Evolutionary conservation across 129 eudicot genomes (phyloP), one percentile per base, ranked within the genome.

Genomic region (Centella asiatica): DNA sequence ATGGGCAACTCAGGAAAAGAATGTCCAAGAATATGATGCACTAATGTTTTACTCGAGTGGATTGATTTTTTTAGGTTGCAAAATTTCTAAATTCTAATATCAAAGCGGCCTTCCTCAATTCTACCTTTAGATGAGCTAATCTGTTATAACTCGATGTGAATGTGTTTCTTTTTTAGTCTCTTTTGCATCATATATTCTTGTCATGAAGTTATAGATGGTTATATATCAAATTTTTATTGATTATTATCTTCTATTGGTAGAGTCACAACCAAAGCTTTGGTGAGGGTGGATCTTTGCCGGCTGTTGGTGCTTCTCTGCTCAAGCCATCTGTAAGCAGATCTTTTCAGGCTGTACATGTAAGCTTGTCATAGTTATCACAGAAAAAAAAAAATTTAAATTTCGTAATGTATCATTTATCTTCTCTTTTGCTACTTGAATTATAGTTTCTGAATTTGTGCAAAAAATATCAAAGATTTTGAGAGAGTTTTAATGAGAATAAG

Each of bases 271-370:
- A 66, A 57, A 68, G 71, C 48, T 48, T 70, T 72, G 75, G 78
- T 67, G 78, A 51, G 46, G 76, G 67, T 57, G 71, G 77, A 67
- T 80, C 76, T 55, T 15, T 62, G 14, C 39, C 85, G 24, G 28
- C 64, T 64, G 57, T 81, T 37, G 87, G 76, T 73, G 63, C 56
- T 28, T 53, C 80, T 74, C 68, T 26, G 42, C 49, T 82, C 68
- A 80, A 73, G 78, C 69, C 78, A 42, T 57, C 80, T 31, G 42
- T 66, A 48, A 72, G 77, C 52, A 78, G 71, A 80, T 69, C 87
- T 63, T 68, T 70, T 61, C 83, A 58, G 72, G 67, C 73, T 65
- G 54, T 69, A 57, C 78, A 74, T 31, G 97, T 88, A 74, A 79
- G 83, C 66, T 55, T 59, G n/a, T 31, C 42, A 37, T 34, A 27